These are phyloP conservation scores for Leccinum arenicola DNA, from an alignment of 768 basidiomycete genomes.

Conservation along the genomic window DNA sequence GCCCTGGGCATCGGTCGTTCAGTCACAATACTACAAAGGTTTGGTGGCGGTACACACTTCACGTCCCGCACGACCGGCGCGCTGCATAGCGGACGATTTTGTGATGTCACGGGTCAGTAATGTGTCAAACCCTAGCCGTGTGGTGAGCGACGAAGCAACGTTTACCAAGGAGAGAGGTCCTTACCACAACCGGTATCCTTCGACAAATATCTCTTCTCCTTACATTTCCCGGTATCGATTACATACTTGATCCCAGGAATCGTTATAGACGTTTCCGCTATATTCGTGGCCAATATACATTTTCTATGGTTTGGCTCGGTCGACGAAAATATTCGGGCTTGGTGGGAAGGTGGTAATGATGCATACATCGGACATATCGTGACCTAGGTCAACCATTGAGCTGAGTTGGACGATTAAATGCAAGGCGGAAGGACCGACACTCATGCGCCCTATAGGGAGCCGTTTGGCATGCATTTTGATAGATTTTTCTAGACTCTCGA, in stretches of 20 bases:
- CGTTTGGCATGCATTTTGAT: conserved; percentile 67
- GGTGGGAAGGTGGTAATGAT: conserved; percentile 73
- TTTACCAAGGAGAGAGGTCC: neutral
- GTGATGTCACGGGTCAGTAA: conserved; percentile 80
- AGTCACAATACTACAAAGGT: neutral
- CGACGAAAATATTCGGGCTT: conserved; percentile 72
- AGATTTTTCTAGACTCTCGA: conserved; percentile 79
- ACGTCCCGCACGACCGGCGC: conserved; percentile 95
- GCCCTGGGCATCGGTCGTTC: conserved; percentile 43
- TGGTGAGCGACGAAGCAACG: neutral
- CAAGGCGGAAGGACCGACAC: conserved; percentile 37
- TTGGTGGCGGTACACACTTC: conserved; percentile 47
- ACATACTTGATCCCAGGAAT: conserved; percentile 96
- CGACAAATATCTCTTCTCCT: conserved; percentile 86
- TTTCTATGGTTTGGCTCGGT: conserved; percentile 72
- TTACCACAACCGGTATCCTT: conserved; percentile 66
- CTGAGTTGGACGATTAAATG: neutral
- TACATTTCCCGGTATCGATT: conserved; percentile 93
- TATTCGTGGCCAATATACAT: conserved; percentile 95
- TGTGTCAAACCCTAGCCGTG: conserved; percentile 75
- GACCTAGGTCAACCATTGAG: conserved; percentile 45
- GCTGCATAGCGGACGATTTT: conserved; percentile 87
- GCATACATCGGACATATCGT: conserved; percentile 82
- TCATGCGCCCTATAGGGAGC: conserved; percentile 55
- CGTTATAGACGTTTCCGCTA: conserved; percentile 97